Evolutionary conservation across 2,329 filamentous ascomycete genomes (phyloP).

Genomic region (Colletotrichum spinosum): DNA sequence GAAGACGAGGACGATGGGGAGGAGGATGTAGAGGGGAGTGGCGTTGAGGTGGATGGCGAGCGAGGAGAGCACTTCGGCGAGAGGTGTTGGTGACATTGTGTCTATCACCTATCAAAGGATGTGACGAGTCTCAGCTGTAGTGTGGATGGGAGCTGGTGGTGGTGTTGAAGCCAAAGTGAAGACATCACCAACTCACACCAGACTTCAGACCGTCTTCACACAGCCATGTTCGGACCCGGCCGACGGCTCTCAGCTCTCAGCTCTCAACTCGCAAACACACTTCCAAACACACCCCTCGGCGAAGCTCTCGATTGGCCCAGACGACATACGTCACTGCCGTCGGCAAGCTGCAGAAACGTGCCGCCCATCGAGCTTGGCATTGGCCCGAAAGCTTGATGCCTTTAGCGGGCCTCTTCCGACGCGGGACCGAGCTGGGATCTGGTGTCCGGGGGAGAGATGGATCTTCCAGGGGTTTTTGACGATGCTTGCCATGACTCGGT

Average conservation of each 20-base stretch:
- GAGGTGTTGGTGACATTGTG: constrained; percentile 3
- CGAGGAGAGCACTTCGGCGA: background rate
- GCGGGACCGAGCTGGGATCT: background rate
- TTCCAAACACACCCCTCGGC: background rate
- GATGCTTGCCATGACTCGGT: constrained; percentile 13
- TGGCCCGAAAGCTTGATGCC: constrained; percentile 4
- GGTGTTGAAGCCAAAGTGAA: background rate
- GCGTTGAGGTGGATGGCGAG: background rate
- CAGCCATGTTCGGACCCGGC: background rate
- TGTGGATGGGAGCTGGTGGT: background rate
- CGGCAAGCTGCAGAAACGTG: constrained; percentile 10
- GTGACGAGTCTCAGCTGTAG: background rate
- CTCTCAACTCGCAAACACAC: too few species aligned
- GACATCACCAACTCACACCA: background rate
- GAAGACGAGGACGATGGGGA: constrained; percentile 7
- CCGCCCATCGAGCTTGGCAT: constrained; percentile 10
- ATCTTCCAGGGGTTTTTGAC: too few species aligned
- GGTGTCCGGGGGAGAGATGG: background rate
- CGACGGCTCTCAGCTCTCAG: background rate
- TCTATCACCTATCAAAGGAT: too few species aligned
- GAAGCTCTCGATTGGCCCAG: background rate
- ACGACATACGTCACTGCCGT: background rate
- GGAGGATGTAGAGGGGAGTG: constrained; percentile 8
- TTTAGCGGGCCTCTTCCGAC: constrained; percentile 3
- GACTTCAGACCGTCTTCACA: background rate